These are phyloP conservation scores for Babesia ovis DNA, from an alignment of 169 alveolate species.

Conservation along the genomic window DNA sequence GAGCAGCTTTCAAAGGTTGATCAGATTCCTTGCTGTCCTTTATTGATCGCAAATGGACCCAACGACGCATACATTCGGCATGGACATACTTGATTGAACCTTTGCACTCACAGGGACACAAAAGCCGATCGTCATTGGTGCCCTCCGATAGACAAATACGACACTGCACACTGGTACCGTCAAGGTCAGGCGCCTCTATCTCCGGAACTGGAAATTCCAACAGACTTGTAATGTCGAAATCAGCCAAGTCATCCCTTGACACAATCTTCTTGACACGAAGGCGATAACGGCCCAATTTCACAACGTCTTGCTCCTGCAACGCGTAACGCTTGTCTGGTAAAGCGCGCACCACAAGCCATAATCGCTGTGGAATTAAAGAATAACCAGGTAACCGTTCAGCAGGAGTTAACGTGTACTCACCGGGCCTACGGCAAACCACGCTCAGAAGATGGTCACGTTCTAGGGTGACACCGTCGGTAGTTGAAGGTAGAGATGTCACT, in stretches of 20 bases:
- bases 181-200: conserved; percentile 21
- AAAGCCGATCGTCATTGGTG: conserved; percentile 81
- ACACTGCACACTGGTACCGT: conserved; percentile 79
- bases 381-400: conserved; percentile 69
- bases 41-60: conserved; percentile 87
- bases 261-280: conserved; percentile 87
- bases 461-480: not conserved
- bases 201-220: conserved; percentile 49
- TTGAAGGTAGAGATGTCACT: conserved; percentile 13
- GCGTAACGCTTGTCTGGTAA: conserved; percentile 81
- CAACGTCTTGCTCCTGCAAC: conserved; percentile 88
- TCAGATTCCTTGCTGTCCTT: conserved; percentile 77
- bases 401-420: conserved; percentile 71
- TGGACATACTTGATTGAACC: conserved; percentile 94
- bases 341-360: conserved; percentile 89
- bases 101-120: conserved; percentile 90
- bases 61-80: conserved; percentile 90
- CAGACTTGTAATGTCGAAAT: conserved; percentile 12
- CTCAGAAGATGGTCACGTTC: conserved; percentile 61
- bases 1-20: conserved; percentile 51
- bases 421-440: conserved; percentile 20
- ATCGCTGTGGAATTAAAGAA: conserved; percentile 76
- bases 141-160: conserved; percentile 92
- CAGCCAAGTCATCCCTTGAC: conserved; percentile 33
- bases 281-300: conserved; percentile 91